Conservation (phyloP, 140 eudicot genomes). For the Flaveria floridana region DNA sequence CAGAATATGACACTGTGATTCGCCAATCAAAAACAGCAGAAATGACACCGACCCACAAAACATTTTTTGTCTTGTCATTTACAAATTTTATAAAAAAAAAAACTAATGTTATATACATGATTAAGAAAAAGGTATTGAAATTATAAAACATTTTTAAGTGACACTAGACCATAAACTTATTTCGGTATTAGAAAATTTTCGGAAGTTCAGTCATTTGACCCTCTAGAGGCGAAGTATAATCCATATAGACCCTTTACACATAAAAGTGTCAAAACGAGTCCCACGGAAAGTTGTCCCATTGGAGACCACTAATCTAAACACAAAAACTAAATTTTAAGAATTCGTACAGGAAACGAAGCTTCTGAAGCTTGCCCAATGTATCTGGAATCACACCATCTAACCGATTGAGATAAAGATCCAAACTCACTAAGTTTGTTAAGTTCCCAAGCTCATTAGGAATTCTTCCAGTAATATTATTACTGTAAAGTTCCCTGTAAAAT, state of each 20-base stretch:
- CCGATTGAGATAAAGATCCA: conserved; percentile 91
- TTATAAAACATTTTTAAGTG: background rate
- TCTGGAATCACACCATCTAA: conserved; percentile 73
- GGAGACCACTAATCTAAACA: background rate
- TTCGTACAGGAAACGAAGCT: conserved; percentile 85
- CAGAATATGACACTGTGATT: conserved; percentile 14
- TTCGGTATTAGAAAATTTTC: background rate
- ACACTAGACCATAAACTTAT: background rate
- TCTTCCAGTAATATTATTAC: conserved; percentile 79
- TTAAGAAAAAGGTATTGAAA: too few species aligned
- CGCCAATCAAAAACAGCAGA: background rate
- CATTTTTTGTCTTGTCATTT: background rate
- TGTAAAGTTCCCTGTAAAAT: conserved; percentile 84
- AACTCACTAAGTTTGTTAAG: conserved; percentile 86
- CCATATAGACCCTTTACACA: conserved; percentile 4
- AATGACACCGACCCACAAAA: background rate
- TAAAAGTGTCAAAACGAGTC: background rate
- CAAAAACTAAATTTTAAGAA: background rate
- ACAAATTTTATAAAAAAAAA: background rate
- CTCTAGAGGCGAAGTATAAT: background rate
- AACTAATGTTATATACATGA: background rate
- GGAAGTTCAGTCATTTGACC: background rate
- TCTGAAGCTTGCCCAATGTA: conserved; percentile 76
- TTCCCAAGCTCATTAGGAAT: conserved; percentile 78
- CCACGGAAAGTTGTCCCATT: background rate